Evolutionary conservation across 2,329 filamentous ascomycete genomes (phyloP), one percentile per base, ranked within the genome.

Genomic region (Apiospora pterosperma): DNA sequence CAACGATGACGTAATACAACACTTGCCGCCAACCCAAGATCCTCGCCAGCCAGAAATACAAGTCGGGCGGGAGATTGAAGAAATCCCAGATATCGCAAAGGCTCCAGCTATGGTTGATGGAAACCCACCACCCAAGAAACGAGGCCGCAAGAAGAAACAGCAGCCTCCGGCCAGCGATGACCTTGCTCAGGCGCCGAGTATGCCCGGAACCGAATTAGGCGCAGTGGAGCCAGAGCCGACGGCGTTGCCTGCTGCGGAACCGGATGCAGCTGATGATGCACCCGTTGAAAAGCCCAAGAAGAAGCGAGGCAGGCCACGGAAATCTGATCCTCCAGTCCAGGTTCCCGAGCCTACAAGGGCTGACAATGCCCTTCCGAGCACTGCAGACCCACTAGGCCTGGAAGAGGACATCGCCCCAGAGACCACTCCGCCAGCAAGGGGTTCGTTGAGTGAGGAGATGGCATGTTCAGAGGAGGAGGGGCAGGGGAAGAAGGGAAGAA

Each of bases 81-180:
- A 55, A 59, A 59, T 23, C 31, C 36, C 55, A 52, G n/a, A 48
- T 36, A 21, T 21, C 28, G 31, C 61, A 16, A 34, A 25, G 7
- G 14, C 52, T 28, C 25, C 60, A 5, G 39, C 58, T 21, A 48
- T 48, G 42, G 42, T 31, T 16, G 34, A 58, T 44, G 66, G 68
- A 23, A 64, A 64, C 7, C 58, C 69, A 25, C 67, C 62, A 42
- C 70, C 71, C 2, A 76, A 73, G 66, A 75, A 73, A 62, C 72
- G 73, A 25, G 73, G 74, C 6, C 73, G 74, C 16, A 75, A 74
- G 68, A 75, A 72, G 65, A 75, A 75, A 61, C 70, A 72, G 36
- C 64, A 6, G 16, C 39, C 39, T 19, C 8, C 19, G 28, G 38
- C n/a, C 21, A 31, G 23, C 16, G 60, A 48, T 34, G 39, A 48